Percentiles rank a stretch among this genome's conserved stretches.
These are phyloP conservation scores for Chaetoscypha palmicola DNA, from an alignment of 2,329 filamentous ascomycete species.

Conservation along the genomic window DNA sequence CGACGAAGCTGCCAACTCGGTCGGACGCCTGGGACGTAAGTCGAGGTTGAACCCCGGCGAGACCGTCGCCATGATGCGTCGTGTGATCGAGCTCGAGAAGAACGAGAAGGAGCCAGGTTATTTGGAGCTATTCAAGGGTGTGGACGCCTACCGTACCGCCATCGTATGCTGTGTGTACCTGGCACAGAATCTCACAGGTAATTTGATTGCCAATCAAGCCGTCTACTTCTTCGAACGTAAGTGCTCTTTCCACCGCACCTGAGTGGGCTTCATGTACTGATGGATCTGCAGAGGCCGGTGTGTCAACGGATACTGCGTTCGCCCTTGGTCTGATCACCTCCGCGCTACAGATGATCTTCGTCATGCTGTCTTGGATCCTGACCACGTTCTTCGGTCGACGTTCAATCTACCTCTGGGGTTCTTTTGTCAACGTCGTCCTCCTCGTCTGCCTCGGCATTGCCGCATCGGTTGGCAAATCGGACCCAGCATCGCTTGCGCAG, in stretches of 20 bases:
- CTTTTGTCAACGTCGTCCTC: conserved; percentile 44
- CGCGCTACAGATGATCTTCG: conserved; percentile 52
- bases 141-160: conserved; percentile 46
- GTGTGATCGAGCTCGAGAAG: conserved; percentile 48
- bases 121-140: conserved; percentile 48
- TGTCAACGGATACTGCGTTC: conserved; percentile 48
- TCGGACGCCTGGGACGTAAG: conserved; percentile 43
- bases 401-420: conserved; percentile 57
- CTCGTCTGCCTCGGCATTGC: conserved; percentile 53
- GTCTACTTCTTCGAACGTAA: conserved; percentile 49
- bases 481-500: conserved; percentile 44
- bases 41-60: conserved; percentile 35
- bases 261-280: conserved; percentile 19
- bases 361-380: conserved; percentile 62
- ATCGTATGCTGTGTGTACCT: conserved; percentile 53
- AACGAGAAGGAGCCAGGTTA: conserved; percentile 39
- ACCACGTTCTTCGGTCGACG: conserved; percentile 57
- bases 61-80: conserved; percentile 52
- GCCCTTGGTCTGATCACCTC: conserved; percentile 58
- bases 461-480: conserved; percentile 40
- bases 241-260: conserved; percentile 7
- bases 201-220: conserved; percentile 56
- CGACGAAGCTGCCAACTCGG: conserved; percentile 36
- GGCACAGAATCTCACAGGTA: conserved; percentile 54
- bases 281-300: conserved; percentile 56